phyloP scores from a whole-genome alignment of 2,329 filamentous ascomycete genomes.

The Atkinsonella hypoxylon region DNA sequence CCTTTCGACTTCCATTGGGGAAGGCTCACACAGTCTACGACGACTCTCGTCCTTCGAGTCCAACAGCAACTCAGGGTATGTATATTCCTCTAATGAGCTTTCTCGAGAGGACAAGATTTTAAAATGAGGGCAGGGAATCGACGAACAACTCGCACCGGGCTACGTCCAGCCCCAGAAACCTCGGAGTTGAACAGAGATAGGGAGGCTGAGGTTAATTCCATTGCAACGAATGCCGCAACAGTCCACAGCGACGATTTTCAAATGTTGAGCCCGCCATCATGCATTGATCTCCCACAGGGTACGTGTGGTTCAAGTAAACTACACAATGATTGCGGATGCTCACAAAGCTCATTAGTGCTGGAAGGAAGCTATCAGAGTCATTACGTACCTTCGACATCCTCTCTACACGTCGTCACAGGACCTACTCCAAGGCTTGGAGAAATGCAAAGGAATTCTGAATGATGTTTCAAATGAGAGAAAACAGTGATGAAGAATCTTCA shows the following conservation, averaged over 20 bases:
- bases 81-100: background rate
- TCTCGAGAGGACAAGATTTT: background rate
- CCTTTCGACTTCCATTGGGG: slow-evolving; percentile 19
- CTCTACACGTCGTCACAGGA: slow-evolving; percentile 4
- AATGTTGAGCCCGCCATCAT: slow-evolving; percentile 5
- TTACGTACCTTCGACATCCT: slow-evolving; percentile 13
- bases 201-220: slow-evolving; percentile 10
- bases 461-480: no score
- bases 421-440: background rate
- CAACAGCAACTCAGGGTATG: background rate
- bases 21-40: slow-evolving; percentile 24
- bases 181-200: background rate
- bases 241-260: slow-evolving; percentile 26
- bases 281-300: background rate
- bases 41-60: slow-evolving; percentile 13
- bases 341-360: background rate
- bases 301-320: background rate
- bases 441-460: background rate
- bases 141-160: background rate
- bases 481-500: no score
- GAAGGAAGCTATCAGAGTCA: background rate
- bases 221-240: slow-evolving; percentile 20
- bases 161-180: background rate
- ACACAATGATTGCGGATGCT: background rate
- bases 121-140: background rate